Conservation (phyloP, 1,284 basidiomycete species). For the Leccinum subrobustum region DNA sequence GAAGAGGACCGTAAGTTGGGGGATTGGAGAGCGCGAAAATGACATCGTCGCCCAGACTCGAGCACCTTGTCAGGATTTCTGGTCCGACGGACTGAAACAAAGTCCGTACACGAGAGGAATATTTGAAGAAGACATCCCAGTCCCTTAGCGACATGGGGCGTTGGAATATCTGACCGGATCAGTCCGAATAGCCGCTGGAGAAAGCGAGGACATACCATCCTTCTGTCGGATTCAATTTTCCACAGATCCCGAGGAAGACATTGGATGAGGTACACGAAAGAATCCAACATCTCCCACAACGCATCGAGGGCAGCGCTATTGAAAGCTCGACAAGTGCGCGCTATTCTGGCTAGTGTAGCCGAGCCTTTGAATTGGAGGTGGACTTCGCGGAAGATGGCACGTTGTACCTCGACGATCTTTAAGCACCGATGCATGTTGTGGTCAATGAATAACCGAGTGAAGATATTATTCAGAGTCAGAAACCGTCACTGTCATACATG, state of each 20-base stretch:
- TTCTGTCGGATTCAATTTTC: constrained; percentile 16
- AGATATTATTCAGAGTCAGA: neutral
- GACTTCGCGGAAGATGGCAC: constrained; percentile 21
- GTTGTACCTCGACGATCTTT: constrained; percentile 27
- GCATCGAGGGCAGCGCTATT: constrained; percentile 23
- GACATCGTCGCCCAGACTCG: constrained; percentile 19
- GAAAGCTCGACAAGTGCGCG: constrained; percentile 29
- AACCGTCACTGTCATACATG: neutral
- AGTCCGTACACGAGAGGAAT: constrained; percentile 22
- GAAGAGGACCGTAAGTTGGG: constrained; percentile 23
- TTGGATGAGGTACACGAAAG: constrained; percentile 21
- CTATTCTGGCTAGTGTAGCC: constrained; percentile 23
- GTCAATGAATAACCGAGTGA: neutral
- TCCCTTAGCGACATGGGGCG: constrained; percentile 30
- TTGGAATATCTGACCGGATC: constrained; percentile 21
- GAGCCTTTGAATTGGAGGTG: neutral
- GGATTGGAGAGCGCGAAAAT: constrained; percentile 26
- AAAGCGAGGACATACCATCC: constrained; percentile 16
- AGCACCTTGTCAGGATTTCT: neutral
- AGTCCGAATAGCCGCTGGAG: neutral
- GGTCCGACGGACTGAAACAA: constrained; percentile 1
- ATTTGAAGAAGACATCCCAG: constrained; percentile 30
- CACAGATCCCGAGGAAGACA: constrained; percentile 30
- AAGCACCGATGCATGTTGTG: constrained; percentile 26
- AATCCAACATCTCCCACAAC: constrained; percentile 25